Percentiles rank a stretch among this genome's conserved stretches.
Evolutionary conservation across 1,284 basidiomycete species (phyloP).

Genomic region (Puccinia sorghi): DNA sequence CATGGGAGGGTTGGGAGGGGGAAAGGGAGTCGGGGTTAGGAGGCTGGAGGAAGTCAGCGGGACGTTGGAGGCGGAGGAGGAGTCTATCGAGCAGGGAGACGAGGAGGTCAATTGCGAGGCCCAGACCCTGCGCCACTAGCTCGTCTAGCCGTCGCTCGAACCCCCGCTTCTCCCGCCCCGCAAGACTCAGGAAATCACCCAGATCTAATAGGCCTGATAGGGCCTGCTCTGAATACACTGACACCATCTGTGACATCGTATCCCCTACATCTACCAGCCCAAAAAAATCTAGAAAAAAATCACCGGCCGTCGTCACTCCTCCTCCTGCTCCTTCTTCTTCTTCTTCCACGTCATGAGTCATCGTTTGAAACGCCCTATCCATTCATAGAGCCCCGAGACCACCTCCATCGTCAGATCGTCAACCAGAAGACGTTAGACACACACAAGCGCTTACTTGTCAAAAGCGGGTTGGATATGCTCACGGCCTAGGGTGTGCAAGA

Average conservation of each 20-base stretch:
- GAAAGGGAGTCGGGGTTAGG: conserved; percentile 51
- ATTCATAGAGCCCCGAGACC: background rate
- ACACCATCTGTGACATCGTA: conserved; percentile 94
- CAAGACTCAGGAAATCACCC: conserved; percentile 88
- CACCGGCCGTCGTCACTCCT: background rate
- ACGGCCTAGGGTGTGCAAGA: conserved; percentile 75
- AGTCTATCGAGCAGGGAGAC: conserved; percentile 98
- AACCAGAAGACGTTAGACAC: no score
- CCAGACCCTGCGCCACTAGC: conserved; percentile 85
- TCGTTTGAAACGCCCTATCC: conserved; percentile 16
- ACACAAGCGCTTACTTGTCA: conserved; percentile 66
- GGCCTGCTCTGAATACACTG: conserved; percentile 97
- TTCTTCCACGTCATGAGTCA: background rate
- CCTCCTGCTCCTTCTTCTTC: background rate
- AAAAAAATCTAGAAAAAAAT: conserved; percentile 92
- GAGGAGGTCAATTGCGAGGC: conserved; percentile 89
- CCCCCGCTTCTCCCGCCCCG: conserved; percentile 92
- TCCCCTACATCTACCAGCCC: conserved; percentile 96
- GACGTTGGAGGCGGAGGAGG: conserved; percentile 76
- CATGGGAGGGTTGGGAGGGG: conserved; percentile 69
- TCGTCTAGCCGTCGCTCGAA: conserved; percentile 92
- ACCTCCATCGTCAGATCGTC: conserved; percentile 63
- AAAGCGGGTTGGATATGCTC: conserved; percentile 86
- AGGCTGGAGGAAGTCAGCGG: conserved; percentile 65
- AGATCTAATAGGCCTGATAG: conserved; percentile 81